Evolutionary conservation across 495 filamentous ascomycete species (phyloP).

Genomic region (Aspergillus baeticus): DNA sequence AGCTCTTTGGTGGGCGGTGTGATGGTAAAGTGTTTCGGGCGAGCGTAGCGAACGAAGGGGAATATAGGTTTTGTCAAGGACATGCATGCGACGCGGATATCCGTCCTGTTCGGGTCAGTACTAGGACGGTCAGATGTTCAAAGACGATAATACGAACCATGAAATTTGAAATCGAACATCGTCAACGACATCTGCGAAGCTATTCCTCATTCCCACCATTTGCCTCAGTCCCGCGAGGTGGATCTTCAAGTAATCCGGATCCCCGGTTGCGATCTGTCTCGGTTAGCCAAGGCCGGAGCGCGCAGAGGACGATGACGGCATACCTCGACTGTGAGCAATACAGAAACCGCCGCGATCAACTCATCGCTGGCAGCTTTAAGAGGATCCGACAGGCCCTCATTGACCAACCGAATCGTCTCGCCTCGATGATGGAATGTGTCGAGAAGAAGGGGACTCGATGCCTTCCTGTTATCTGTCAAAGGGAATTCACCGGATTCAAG

Average conservation of each 20-base stretch:
- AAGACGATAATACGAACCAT: slow-evolving; percentile 30
- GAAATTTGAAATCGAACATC: slow-evolving; percentile 47
- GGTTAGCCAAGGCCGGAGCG: slow-evolving; percentile 13
- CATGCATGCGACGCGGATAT: slow-evolving; percentile 49
- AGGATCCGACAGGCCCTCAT: slow-evolving; percentile 43
- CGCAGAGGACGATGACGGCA: slow-evolving; percentile 1
- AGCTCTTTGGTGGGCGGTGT: slow-evolving; percentile 37
- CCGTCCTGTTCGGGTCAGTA: slow-evolving; percentile 34
- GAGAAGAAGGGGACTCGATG: slow-evolving; percentile 35
- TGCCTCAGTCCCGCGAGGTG: slow-evolving; percentile 46
- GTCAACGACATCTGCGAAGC: slow-evolving; percentile 40
- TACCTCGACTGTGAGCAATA: slow-evolving; percentile 47
- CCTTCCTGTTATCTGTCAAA: slow-evolving; percentile 34
- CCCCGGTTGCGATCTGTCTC: slow-evolving; percentile 42
- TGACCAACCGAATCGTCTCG: slow-evolving; percentile 47
- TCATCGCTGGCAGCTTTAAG: slow-evolving; percentile 45
- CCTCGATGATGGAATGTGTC: slow-evolving; percentile 46
- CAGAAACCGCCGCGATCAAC: slow-evolving; percentile 45
- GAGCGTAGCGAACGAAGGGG: slow-evolving; percentile 39
- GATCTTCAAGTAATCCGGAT: slow-evolving; percentile 46
- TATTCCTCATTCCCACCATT: slow-evolving; percentile 46
- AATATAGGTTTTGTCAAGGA: slow-evolving; percentile 45
- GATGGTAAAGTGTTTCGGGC: slow-evolving; percentile 36
- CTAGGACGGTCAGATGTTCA: background rate
- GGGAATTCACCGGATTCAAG: slow-evolving; percentile 39